These are phyloP conservation scores for Wickerhamomyces pijperi DNA, from an alignment of 805 yeast species.

Conservation along the genomic window DNA sequence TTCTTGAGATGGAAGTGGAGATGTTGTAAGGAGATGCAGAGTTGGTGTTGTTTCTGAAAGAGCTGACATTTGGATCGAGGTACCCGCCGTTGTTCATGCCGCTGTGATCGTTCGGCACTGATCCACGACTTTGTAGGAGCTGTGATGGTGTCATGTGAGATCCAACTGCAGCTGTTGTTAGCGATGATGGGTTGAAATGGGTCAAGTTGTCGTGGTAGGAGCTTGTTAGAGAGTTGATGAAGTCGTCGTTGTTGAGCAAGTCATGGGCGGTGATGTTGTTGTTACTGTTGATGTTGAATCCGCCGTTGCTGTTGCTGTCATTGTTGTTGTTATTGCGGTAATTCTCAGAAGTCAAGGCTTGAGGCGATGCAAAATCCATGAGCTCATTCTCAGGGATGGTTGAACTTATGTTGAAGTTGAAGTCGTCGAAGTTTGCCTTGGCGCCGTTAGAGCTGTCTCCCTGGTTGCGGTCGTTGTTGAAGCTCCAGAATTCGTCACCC, in stretches of 20 bases:
- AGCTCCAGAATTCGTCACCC: slow-evolving; percentile 17
- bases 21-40: slow-evolving; percentile 15
- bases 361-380: slow-evolving; percentile 11
- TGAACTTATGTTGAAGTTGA: slow-evolving; percentile 15
- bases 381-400: slow-evolving; percentile 20
- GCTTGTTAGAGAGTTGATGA: slow-evolving; percentile 1
- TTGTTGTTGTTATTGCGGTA: slow-evolving; percentile 1
- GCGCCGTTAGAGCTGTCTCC: neutral
- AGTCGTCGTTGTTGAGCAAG: slow-evolving; percentile 1
- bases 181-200: neutral
- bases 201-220: neutral
- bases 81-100: slow-evolving; percentile 7
- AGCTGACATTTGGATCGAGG: slow-evolving; percentile 1
- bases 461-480: slow-evolving; percentile 9
- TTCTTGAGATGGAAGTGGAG: slow-evolving; percentile 8
- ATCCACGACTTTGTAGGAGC: slow-evolving; percentile 1
- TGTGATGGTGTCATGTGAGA: slow-evolving; percentile 6
- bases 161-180: neutral
- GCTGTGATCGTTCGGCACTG: neutral
- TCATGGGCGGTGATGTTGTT: neutral
- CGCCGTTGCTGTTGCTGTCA: neutral
- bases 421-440: slow-evolving; percentile 12
- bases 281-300: neutral
- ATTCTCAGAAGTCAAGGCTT: slow-evolving; percentile 5
- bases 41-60: slow-evolving; percentile 13